These are phyloP conservation scores for Boletus coccyginus DNA, from an alignment of 768 basidiomycete genomes.

Conservation along the genomic window DNA sequence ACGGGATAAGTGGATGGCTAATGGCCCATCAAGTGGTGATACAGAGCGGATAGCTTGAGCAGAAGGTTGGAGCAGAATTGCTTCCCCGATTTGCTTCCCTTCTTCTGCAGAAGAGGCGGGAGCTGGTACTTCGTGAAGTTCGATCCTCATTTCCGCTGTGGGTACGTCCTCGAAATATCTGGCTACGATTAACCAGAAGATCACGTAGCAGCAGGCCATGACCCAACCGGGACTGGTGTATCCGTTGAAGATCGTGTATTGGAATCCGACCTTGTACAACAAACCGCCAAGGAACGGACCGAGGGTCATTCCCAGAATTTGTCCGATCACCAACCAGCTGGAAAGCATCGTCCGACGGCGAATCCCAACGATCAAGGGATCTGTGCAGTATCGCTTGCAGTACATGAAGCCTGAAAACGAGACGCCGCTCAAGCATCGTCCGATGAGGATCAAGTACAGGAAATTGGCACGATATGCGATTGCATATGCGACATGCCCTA, in stretches of 20 bases:
- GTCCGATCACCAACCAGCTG: conserved; percentile 60
- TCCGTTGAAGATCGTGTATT: conserved; percentile 58
- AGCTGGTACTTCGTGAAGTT: conserved; percentile 9
- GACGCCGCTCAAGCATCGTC: conserved; percentile 62
- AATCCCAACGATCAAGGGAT: conserved; percentile 62
- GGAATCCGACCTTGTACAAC: conserved; percentile 58
- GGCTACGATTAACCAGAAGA: conserved; percentile 45
- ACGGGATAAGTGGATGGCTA: conserved; percentile 7
- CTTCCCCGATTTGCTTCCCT: neutral
- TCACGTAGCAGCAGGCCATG: conserved; percentile 51
- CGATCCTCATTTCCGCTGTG: conserved; percentile 5
- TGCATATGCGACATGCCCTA: conserved; percentile 60
- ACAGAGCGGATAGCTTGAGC: neutral
- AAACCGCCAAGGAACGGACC: conserved; percentile 67
- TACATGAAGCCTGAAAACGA: conserved; percentile 68
- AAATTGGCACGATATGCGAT: conserved; percentile 56
- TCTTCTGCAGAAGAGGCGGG: neutral
- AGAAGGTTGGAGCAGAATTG: neutral
- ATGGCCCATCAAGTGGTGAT: conserved; percentile 4
- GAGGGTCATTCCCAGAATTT: conserved; percentile 57
- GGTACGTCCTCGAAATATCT: conserved; percentile 43
- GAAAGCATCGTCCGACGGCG: conserved; percentile 61
- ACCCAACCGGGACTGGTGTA: conserved; percentile 65
- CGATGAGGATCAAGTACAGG: conserved; percentile 69
- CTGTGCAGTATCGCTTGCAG: conserved; percentile 64